Conservation (phyloP, 176 grass and related monocot species). For the Secale cereale region DNA sequence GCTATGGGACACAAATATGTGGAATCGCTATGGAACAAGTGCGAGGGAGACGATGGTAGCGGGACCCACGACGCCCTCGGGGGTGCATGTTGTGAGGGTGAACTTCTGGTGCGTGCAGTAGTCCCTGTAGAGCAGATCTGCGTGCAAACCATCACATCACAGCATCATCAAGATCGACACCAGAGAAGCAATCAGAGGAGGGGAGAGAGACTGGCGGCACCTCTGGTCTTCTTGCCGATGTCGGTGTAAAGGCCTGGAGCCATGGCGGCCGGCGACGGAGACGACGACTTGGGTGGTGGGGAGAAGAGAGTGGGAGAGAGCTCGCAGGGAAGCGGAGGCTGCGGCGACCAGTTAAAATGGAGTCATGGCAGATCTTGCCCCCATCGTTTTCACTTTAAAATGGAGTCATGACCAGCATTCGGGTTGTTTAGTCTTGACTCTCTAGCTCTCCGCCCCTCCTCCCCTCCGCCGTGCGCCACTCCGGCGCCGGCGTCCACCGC, state of each 20-base stretch:
- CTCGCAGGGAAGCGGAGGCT: not conserved
- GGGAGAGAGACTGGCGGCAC: conserved; percentile 1
- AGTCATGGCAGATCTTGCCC: conserved; percentile 31
- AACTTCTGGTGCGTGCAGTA: conserved; percentile 85
- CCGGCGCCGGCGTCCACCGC: too few relatives aligned
- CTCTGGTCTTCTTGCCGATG: conserved; percentile 82
- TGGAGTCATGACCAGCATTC: too few relatives aligned
- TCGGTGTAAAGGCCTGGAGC: conserved; percentile 75
- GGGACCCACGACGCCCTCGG: conserved; percentile 65
- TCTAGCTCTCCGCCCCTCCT: too few relatives aligned
- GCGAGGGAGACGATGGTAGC: not conserved
- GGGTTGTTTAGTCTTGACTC: too few relatives aligned
- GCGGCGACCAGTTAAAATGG: conserved; percentile 24
- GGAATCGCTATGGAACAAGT: not conserved
- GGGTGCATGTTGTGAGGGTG: conserved; percentile 60
- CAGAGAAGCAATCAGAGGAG: not conserved
- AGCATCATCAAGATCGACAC: conserved; percentile 13
- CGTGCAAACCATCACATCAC: not conserved
- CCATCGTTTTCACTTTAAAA: not conserved
- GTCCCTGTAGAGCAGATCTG: conserved; percentile 89
- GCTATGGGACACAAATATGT: not conserved
- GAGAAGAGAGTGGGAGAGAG: not conserved
- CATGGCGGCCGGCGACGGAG: conserved; percentile 26
- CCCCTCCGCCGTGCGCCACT: too few relatives aligned
- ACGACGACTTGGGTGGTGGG: not conserved